These are phyloP conservation scores for Lactarius psammicola DNA, from an alignment of 768 basidiomycete species.

Conservation along the genomic window DNA sequence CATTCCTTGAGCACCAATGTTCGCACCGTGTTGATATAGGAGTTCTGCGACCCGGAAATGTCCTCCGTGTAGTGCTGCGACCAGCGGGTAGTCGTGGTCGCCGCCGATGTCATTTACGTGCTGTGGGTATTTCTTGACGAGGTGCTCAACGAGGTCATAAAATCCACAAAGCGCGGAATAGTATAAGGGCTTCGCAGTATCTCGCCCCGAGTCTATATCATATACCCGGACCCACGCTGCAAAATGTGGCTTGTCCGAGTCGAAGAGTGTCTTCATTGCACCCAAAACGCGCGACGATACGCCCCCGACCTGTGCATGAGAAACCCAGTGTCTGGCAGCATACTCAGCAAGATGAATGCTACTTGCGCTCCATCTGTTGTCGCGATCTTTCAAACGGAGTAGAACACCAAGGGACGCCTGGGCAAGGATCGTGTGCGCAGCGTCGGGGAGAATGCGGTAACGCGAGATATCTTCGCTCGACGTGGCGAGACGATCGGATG, in stretches of 20 bases:
- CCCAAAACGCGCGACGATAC: background rate
- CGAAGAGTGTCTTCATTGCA: background rate
- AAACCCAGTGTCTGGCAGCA: background rate
- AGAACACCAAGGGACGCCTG: background rate
- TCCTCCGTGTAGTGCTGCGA: background rate
- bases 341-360: background rate
- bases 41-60: background rate
- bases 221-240: background rate
- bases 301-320: background rate
- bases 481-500: background rate
- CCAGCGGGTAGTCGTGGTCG: background rate
- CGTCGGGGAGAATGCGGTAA: background rate
- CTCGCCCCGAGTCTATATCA: background rate
- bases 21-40: background rate
- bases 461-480: background rate
- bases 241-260: background rate
- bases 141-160: background rate
- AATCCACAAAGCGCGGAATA: background rate
- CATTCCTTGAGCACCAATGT: background rate
- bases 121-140: background rate
- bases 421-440: background rate
- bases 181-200: background rate
- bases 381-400: background rate
- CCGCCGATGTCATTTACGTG: background rate
- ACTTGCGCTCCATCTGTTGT: fast-evolving